Percentiles rank a stretch among this genome's conserved stretches.
Conservation (phyloP, 331 rosid genomes). For the Prunus yedoensis region DNA sequence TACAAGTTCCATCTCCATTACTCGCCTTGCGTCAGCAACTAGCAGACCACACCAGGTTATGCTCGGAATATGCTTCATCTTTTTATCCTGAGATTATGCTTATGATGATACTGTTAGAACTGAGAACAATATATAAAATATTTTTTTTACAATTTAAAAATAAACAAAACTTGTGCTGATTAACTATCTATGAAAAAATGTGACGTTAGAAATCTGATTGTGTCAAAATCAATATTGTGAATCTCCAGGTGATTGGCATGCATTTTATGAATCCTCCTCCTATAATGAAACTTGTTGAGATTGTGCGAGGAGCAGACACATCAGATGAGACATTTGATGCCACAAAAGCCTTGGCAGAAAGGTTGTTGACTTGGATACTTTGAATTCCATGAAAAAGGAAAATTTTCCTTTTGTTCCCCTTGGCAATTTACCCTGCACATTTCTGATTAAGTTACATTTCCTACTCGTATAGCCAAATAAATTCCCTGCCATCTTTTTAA, state of each 20-base stretch:
- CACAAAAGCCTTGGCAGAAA: constrained; percentile 70
- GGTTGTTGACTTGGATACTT: constrained; percentile 38
- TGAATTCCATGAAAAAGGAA: background rate
- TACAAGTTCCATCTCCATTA: constrained; percentile 88
- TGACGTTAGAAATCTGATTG: background rate
- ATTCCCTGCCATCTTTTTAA: constrained; percentile 9
- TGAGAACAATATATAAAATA: background rate
- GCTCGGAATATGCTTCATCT: constrained; percentile 5
- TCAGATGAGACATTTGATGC: constrained; percentile 65
- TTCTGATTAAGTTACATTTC: background rate
- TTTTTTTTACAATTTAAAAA: background rate
- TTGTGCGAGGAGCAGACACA: constrained; percentile 78
- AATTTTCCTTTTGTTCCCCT: background rate
- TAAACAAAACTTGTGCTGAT: background rate
- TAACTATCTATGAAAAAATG: background rate
- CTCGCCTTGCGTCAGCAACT: constrained; percentile 77
- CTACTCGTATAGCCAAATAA: background rate
- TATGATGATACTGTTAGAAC: background rate
- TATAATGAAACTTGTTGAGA: constrained; percentile 83
- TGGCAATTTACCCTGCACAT: background rate
- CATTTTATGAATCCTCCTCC: constrained; percentile 98
- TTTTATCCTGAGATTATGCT: constrained; percentile 11
- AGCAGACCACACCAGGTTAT: constrained; percentile 66
- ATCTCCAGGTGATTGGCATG: constrained; percentile 85
- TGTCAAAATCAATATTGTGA: constrained; percentile 9